Base-by-base conservation (phyloP, 305 asterid species). In the Caryopteris hybrid region DNA sequence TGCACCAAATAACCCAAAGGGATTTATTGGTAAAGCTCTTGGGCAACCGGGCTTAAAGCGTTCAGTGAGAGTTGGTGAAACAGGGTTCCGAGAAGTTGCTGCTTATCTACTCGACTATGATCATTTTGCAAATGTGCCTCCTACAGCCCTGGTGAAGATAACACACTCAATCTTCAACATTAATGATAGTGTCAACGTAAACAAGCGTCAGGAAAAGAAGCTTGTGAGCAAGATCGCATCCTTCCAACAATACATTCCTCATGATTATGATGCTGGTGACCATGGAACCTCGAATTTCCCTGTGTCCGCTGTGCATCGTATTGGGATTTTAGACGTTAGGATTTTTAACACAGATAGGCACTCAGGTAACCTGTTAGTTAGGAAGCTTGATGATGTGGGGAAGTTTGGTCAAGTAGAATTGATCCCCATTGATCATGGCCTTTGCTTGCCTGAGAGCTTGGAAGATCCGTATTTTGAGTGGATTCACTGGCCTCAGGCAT, bases 401-500 rank as follows among this genome's bases (percentile, higher is more conserved):
- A 80, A 83, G 76, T 94, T 94, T 56, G 96, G 88, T 72, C 91
- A 91, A 73, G 97, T 91, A 66, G 99, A 94, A 57, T 82, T 94
- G 57, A 77, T 84, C 53, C 99, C 99, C 39, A 94, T 94, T 48
- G 99, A 94, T 42, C 99, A 94, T 61, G 99, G 99, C 69, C 97
- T 94, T 29, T 91, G 97, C 84, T 77, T 94, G 83, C 99, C 99
- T 0, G 99, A 94, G 83, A 79, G 79, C 56, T 75, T 93, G 81
- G 99, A 93, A 80, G 99, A 93, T 69, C 99, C 99, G 1, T 93
- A 90, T 75, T 93, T 91, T 54, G 99, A 93, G 78, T 93, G 99
- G 99, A 93, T 91, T 36, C 97, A 93, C 72, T 93, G 99, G 99
- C 98, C 99, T 13, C 99, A 94, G 81, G 89, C 99, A n/a, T 91